Evolutionary conservation across 768 basidiomycete genomes (phyloP), one percentile per base, ranked within the genome.

Genomic region (Termitomyces sp.): DNA sequence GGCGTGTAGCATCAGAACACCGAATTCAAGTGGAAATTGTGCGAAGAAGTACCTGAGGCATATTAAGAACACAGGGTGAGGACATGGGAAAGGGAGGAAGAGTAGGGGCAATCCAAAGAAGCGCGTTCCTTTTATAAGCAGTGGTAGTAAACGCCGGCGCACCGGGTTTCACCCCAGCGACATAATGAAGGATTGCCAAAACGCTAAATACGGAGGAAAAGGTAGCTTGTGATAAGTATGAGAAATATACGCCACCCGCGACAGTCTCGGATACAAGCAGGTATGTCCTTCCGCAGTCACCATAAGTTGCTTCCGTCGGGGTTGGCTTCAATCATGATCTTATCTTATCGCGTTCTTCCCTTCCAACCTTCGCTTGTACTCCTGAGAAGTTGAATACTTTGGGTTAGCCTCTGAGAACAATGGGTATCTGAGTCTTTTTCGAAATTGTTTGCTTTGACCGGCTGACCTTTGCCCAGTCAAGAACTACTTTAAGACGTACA

Each of bases 111-210:
- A 21, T 47, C 38, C 31, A 43, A 49, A 54, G 57, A 44, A 47
- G 56, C 19, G 23, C 42, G 8, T 37, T 33, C 45, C 53, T 43
- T 58, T 59, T 55, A 59, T 55, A 59, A 53, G 49, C 44, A 55
- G 30, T 23, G 23, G 11, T 33, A 9, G 26, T 15, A 49, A 49
- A 38, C 30, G 38, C 58, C 54, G 58, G 53, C 17, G 26, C 26
- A 46, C 46, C 53, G 53, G 56, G 53, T 61, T 57, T 61, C 60
- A 61, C 38, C 55, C 43, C 42, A 60, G 45, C 42, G 41, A 52
- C 47, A 60, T 51, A 28, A 37, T 31, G 23, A 33, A 15, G 31
- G 40, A 41, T 42, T n/a, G 31, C 50, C 37, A 50, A 40, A 51
- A 17, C 38, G 40, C 50, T 28, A 3, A 10, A 41, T 26, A 23